These are phyloP conservation scores for Trichosporon ovoides DNA, from an alignment of 1,284 basidiomycete genomes.

Conservation along the genomic window DNA sequence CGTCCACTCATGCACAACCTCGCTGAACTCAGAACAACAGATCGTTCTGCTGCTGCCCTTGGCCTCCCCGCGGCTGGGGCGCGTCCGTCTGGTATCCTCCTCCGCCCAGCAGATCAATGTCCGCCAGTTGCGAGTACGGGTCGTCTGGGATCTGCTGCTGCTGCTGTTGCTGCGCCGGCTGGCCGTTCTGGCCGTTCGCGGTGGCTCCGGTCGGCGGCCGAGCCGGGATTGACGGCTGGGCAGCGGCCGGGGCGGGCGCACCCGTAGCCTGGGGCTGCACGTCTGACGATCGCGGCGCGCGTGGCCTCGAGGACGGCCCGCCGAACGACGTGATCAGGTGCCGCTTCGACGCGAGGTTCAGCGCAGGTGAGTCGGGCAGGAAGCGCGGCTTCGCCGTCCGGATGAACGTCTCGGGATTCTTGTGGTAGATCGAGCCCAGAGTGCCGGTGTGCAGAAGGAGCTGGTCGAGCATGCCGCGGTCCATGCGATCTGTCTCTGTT, in stretches of 20 bases:
- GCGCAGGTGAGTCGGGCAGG: slow-evolving; percentile 45
- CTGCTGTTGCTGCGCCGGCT: background rate
- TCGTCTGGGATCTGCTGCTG: slow-evolving; percentile 24
- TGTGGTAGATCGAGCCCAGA: slow-evolving; percentile 49
- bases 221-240: slow-evolving; percentile 1
- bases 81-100: slow-evolving; percentile 44
- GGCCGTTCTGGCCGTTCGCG: background rate
- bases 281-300: slow-evolving; percentile 2
- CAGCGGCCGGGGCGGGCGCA: slow-evolving; percentile 9
- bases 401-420: slow-evolving; percentile 49
- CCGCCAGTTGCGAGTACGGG: slow-evolving; percentile 45
- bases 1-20: background rate
- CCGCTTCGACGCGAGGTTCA: slow-evolving; percentile 47
- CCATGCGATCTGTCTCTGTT: slow-evolving; percentile 95
- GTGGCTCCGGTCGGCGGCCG: slow-evolving; percentile 1
- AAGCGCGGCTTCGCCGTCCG: slow-evolving; percentile 46
- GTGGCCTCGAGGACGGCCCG: slow-evolving; percentile 8
- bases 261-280: slow-evolving; percentile 25
- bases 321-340: slow-evolving; percentile 38
- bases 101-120: slow-evolving; percentile 39
- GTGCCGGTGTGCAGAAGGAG: slow-evolving; percentile 49
- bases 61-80: slow-evolving; percentile 36
- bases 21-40: slow-evolving; percentile 28
- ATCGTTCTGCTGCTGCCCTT: slow-evolving; percentile 25
- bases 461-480: slow-evolving; percentile 83